Conservation (phyloP, 2,329 filamentous ascomycete species). For the Gaeumannomyces sp. region DNA sequence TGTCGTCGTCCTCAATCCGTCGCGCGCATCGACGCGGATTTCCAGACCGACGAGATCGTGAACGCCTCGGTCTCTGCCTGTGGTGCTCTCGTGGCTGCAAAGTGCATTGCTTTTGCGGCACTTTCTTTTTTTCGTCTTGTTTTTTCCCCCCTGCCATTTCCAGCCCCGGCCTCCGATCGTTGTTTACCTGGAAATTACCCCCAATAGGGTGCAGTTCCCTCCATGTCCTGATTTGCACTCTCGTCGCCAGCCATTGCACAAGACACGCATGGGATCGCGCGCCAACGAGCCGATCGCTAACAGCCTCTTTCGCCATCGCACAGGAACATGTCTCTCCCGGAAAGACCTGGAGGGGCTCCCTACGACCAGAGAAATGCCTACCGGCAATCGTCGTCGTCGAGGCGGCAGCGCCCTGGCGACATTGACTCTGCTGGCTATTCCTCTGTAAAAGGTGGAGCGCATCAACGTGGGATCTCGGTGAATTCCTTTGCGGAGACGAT, state of each 20-base stretch:
- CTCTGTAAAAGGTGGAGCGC: constrained; percentile 33
- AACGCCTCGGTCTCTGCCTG: background rate
- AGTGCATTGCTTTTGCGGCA: background rate
- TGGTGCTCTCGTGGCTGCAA: background rate
- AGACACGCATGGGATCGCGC: background rate
- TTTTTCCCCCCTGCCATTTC: background rate
- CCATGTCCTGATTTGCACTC: background rate
- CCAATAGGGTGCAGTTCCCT: background rate
- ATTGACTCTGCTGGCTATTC: constrained; percentile 58
- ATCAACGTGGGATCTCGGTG: constrained; percentile 51
- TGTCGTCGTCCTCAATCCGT: background rate
- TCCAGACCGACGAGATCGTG: background rate
- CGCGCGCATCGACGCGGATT: no score
- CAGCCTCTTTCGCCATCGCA: background rate
- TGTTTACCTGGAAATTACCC: background rate
- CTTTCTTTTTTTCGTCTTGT: background rate
- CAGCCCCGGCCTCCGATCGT: background rate
- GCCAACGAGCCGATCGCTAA: background rate
- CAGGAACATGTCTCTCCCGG: constrained; percentile 55
- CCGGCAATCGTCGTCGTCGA: constrained; percentile 58
- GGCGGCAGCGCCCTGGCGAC: constrained; percentile 60
- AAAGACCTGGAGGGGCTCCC: constrained; percentile 58
- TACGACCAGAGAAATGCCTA: constrained; percentile 59
- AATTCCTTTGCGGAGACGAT: constrained; percentile 55
- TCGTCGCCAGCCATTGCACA: background rate